Base-by-base conservation (phyloP, 2,329 filamentous ascomycete species). In the Shiraia sp. region DNA sequence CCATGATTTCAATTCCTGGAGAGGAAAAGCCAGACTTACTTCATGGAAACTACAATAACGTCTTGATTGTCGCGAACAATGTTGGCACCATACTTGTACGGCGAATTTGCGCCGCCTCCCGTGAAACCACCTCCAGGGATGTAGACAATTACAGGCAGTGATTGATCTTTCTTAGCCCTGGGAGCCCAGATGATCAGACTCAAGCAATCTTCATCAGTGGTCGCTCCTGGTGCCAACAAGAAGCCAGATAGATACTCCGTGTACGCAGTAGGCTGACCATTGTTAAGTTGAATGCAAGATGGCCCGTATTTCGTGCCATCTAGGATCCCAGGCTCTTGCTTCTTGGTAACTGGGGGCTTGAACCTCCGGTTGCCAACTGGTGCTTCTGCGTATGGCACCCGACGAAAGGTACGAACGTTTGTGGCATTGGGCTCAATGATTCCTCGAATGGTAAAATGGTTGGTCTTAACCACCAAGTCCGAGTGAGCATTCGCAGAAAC, bases 71-170 rank as follows among this genome's bases (percentile, higher is more conserved):
- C 57, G n/a, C n/a, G n/a, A 3, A 75, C 71, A 70, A 74, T 75
- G 27, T 67, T 61, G 2, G 67, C 54, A 0, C 75, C 75, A 14
- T 75, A 70, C 43, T 77, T 73, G 45, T 72, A 75, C 2, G 72
- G 70, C n/a, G n/a, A n/a, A 2, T 74, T 66, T 19, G 74, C 64
- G 23, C 71, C 52, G 27, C 74, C 75, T 25, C 75, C 74, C 2
- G 61, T 53, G 42, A 74, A 75, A 3, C 72, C 70, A 8, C 75
- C 75, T 3, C 75, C 75, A 17, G 74, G 73, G 24, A 77, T 65
- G 57, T 72, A 78, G 14, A 77, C 69, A 6, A 72, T 60, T 0
- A 78, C 75, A 2, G 75, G 75, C 6, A 74, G 51, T 31, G 24
- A 19, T 13, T 48, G 43, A 13, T 27, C 36, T n/a, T 22, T 5